phyloP scores from a whole-genome alignment of 139 green algal genomes.

The Tetradesmus obliquus region DNA sequence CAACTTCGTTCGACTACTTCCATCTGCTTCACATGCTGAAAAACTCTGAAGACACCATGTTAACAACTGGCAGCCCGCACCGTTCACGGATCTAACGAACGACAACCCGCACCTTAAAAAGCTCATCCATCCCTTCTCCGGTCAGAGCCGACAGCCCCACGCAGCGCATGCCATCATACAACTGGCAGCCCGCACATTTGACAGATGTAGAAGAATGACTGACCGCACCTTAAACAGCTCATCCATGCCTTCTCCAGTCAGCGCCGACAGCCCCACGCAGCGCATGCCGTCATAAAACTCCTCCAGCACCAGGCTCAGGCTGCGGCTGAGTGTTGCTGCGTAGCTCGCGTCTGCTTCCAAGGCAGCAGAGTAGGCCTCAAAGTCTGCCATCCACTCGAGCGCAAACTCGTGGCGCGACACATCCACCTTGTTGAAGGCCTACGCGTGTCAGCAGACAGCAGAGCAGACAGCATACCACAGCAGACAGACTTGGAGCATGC shows the following conservation, averaged over 20 bases:
- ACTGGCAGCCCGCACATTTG: background rate
- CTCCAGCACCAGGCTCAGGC: constrained; percentile 90
- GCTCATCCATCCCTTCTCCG: too few relatives aligned
- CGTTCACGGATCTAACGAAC: background rate
- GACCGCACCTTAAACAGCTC: constrained; percentile 80
- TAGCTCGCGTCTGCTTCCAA: constrained; percentile 85
- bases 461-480: constrained; percentile 45
- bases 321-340: constrained; percentile 73
- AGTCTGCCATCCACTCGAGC: constrained; percentile 94
- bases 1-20: too few relatives aligned
- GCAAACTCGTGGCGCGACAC: constrained; percentile 89
- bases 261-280: constrained; percentile 87
- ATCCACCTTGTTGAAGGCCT: constrained; percentile 98
- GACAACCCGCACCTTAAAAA: constrained; percentile 37
- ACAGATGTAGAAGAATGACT: background rate
- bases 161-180: too few relatives aligned
- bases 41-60: too few relatives aligned
- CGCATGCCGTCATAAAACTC: constrained; percentile 94
- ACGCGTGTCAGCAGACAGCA: background rate
- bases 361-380: constrained; percentile 85
- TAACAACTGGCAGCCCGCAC: too few relatives aligned
- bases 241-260: constrained; percentile 93
- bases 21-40: too few relatives aligned
- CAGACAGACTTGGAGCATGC: constrained; percentile 53
- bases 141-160: constrained; percentile 77